Evolutionary conservation across 73 alveolate genomes (phyloP), one percentile per base, ranked within the genome.

Genomic region (Tetrahymena elliotti): DNA sequence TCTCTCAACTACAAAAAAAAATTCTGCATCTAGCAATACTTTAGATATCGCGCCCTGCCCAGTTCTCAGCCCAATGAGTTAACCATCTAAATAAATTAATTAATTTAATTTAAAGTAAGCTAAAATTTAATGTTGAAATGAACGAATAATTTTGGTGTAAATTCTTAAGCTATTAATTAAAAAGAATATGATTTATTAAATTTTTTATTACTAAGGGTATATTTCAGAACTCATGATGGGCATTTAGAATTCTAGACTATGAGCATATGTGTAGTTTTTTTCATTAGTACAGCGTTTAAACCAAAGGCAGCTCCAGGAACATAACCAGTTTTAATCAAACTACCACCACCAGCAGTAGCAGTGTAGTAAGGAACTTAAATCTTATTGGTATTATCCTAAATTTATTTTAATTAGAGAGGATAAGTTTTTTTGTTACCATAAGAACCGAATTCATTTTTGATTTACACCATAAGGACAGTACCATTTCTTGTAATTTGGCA

Each of bases 341-440:
- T 68, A n/a, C 88, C 88, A 68, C 88, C 88, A 68, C n/a, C 88
- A 6, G 88, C 88, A n/a, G n/a, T n/a, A n/a, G n/a, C n/a, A 68
- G 88, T 68, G 38, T 68, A 68, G 36, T 68, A 68, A 68, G 88
- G 88, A 31, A 68, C 88, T 10, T 3, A 68, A 68, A 68, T 68
- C 22, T 11, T 68, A 22, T 68, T 68, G 20, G 88, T 68, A 68
- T n/a, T 36, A 24, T 68, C 88, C 88, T 36, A 68, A 31, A 68
- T 68, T 31, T 68, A 5, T 16, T 68, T 68, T 36, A 68, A 68
- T 68, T 68, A 22, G 10, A 68, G 88, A 68, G 88, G 88, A 11
- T 68, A 68, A 68, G 88, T 68, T 35, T 68, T 68, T 11, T 68
- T 68, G 6, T 22, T 27, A 0, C 88, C 88, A 68, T 68, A 68